Evolutionary conservation across 2,329 filamentous ascomycete species (phyloP), one percentile per base, ranked within the genome.

Genomic region (Tolypocladium amazonense): DNA sequence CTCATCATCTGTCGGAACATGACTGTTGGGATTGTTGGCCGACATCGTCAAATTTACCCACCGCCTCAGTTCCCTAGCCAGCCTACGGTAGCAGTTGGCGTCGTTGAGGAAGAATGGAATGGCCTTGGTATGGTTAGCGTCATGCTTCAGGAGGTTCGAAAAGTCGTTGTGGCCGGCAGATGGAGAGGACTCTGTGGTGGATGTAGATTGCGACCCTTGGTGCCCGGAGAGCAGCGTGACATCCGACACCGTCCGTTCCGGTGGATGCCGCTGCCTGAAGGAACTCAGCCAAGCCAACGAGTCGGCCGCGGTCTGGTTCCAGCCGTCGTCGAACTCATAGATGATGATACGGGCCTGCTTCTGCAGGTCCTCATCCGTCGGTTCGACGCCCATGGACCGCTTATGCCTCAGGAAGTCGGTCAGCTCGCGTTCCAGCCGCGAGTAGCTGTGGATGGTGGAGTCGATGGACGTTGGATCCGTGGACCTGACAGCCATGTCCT

Each of bases 301-400:
- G 63, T 87, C 84, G 3, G 83, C 81, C 0, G 79, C 80, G 1
- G 84, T 87, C 65, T 86, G 84, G 63, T 86, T 86, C 83, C 84
- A 86, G 12, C 78, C 79, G 64, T 87, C 83, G 58, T 86, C 82
- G 60, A 77, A 80, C 55, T 84, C 82, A 69, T 84, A 86, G 27
- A 87, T 83, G 64, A 86, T 83, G 57, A 84, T 75, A 62, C 84
- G 79, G 27, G 83, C 83, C 64, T 85, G 75, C 35, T 73, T 73
- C 65, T 85, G 83, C 45, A 87, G 68, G 54, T 82, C 79, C 2
- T 76, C 76, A 61, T 87, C 81, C 0, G 76, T 76, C 0, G 81
- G 79, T 56, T 81, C 76, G 1, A 76, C 66, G 1, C 82, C 81
- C 18, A 75, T 65, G 0, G 73, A 68, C 20, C 76, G 71, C 63